Evolutionary conservation across 2,329 filamentous ascomycete species (phyloP), one percentile per base, ranked within the genome.

Genomic region (Dactylonectria macrodidyma): DNA sequence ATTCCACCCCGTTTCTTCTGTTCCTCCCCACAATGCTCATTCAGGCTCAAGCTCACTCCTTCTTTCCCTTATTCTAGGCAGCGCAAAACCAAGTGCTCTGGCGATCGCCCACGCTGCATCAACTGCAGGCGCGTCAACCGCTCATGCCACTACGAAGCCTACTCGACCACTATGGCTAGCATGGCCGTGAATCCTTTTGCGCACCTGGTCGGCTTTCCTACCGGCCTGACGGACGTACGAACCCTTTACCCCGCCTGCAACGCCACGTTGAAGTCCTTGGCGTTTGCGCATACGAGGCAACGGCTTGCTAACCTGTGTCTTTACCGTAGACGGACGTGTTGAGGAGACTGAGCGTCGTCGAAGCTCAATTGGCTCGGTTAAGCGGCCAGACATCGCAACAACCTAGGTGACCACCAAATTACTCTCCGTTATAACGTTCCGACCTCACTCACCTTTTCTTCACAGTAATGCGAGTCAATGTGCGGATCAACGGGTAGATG

Each of bases 41-140:
- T 41, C 2, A 41, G 7, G 26, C 26, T 30, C 7, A 30, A 5
- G 26, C 26, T 30, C 26, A 30, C 26, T 30, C 26, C 26, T 4
- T 30, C 14, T 12, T 16, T 11, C 16, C 38, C 10, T 16, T 11
- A 2, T 41, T 41, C 38, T 48, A 68, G 66, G n/a, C 66, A 66
- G 6, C 66, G 62, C 26, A 68, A 68, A 33, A 68, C 66, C 4
- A 68, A 68, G 38, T 68, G 66, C 57, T 68, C 66, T 33, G 66
- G 66, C 12, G 62, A 68, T 5, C 66, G 66, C 3, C 66, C 66
- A 2, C 47, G 51, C 36, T 68, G 66, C 57, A 59, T 68, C 44
- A 66, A 68, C 58, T 68, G 66, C 24, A 57, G 58, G 3, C 62
- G 66, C 41, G 66, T 59, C 46, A 60, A 68, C 50, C 62, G 66